Base-by-base conservation (phyloP, 1,284 basidiomycete genomes). In the Ustilago sp. region DNA sequence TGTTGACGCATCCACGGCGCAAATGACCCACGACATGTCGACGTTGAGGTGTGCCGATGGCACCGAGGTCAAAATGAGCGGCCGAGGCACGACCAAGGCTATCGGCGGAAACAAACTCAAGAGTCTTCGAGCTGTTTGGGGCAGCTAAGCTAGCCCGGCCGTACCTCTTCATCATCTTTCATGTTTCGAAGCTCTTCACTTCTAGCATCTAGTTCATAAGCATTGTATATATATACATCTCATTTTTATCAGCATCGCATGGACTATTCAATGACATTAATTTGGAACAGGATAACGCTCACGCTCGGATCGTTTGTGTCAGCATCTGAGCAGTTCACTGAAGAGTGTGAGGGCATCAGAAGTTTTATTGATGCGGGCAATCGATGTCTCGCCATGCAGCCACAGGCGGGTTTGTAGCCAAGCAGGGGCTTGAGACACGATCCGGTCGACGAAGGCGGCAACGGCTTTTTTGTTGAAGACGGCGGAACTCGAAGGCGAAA, bases 61-160 rank as follows among this genome's bases (percentile, higher is more conserved):
- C 15, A 45, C 51, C 8, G 61, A 71, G 63, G 39, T 69, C 62
- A 78, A 76, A 64, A 73, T 81, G 62, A 69, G 69, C 51, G 74
- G 79, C 7, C 43, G 79, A n/a, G 79, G 79, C n/a, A 81, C 79
- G 12, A 81, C 79, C n/a, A 79, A 79, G 55, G 74, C 79, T 13
- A 81, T 81, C 15, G 79, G 79, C 15, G 62, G 74, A 59, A 68
- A 56, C 39, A 80, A 76, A 63, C 36, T 81, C 15, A 76, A 74
- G 38, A 78, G 75, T 15, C 63, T 83, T 17, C 58, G 80, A 41
- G 77, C 77, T 17, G 66, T 83, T 4, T 83, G 80, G 78, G 81
- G 80, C 39, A 79, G 66, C 58, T 77, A 56, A 65, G 23, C n/a
- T 39, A 19, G 17, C 6, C 12, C 48, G 9, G 8, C 48, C 39